Conservation (phyloP, 2,329 filamentous ascomycete species). For the Dothideomycetes sp. region DNA sequence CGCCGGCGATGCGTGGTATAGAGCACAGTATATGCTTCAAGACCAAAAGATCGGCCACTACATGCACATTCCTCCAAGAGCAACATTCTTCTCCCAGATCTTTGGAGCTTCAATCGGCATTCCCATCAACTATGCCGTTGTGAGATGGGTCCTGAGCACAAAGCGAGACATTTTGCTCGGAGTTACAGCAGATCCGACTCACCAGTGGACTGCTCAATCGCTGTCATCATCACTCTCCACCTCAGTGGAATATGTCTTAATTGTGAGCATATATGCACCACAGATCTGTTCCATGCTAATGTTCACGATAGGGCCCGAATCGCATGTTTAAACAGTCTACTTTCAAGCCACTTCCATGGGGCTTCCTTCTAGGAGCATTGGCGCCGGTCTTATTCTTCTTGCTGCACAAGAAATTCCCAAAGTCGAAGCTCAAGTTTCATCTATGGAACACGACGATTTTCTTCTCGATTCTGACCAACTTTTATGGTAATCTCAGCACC, state of each 20-base stretch:
- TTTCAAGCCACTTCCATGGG: constrained; percentile 40
- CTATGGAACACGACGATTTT: constrained; percentile 54
- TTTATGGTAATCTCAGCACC: constrained; percentile 52
- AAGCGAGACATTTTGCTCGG: constrained; percentile 47
- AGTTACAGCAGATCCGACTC: constrained; percentile 39
- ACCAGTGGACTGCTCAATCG: constrained; percentile 51
- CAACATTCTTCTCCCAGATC: constrained; percentile 51
- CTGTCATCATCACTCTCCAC: constrained; percentile 42
- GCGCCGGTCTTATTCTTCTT: constrained; percentile 38
- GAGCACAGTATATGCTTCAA: constrained; percentile 47
- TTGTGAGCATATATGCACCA: constrained; percentile 18
- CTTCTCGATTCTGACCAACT: constrained; percentile 42
- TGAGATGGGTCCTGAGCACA: constrained; percentile 47
- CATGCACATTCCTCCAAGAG: constrained; percentile 48
- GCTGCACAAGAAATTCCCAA: constrained; percentile 43
- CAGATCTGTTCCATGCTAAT: no score
- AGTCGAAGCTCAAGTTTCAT: constrained; percentile 41
- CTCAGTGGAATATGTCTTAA: constrained; percentile 49
- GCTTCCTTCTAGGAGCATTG: constrained; percentile 40
- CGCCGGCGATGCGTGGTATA: constrained; percentile 51
- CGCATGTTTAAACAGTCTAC: constrained; percentile 39
- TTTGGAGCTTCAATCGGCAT: constrained; percentile 49
- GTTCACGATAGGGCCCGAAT: constrained; percentile 31
- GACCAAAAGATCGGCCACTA: constrained; percentile 56
- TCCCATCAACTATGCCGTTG: constrained; percentile 50